These are phyloP conservation scores for Carallia pectinifolia DNA, from an alignment of 345 rosid species.

Conservation along the genomic window DNA sequence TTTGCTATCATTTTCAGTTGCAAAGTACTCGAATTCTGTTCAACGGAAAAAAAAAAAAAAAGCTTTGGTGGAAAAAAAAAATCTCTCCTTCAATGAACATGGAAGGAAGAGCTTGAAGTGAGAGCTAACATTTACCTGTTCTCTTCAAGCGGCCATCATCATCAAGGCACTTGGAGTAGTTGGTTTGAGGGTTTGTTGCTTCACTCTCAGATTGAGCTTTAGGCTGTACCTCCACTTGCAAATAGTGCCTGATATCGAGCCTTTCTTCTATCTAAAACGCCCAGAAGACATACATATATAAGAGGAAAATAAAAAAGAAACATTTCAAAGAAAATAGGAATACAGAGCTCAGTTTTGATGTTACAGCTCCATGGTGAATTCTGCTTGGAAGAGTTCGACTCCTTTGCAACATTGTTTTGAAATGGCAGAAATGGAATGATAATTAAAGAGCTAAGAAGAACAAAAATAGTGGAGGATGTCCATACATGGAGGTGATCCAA, in stretches of 20 bases:
- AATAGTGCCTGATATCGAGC: conserved; percentile 46
- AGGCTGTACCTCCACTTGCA: conserved; percentile 49
- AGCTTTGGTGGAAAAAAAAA: background rate
- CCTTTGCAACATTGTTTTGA: conserved; percentile 43
- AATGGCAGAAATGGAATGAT: conserved; percentile 4
- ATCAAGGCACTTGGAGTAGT: conserved; percentile 51
- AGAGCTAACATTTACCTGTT: conserved; percentile 30
- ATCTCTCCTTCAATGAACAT: background rate
- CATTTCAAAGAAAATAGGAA: background rate
- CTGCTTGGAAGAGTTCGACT: conserved; percentile 59
- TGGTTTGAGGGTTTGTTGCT: conserved; percentile 33
- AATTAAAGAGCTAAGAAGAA: background rate
- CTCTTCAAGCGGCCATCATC: conserved; percentile 63
- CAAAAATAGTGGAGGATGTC: no score
- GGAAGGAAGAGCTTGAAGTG: background rate
- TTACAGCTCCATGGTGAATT: conserved; percentile 44
- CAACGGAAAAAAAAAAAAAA: no score
- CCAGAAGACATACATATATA: background rate
- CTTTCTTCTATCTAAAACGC: conserved; percentile 45
- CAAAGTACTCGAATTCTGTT: no score
- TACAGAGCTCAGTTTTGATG: background rate
- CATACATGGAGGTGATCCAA: no score
- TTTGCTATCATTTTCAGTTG: background rate
- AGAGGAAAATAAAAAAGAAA: background rate
- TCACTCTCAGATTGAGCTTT: conserved; percentile 26